Conservation (phyloP, 164 flowering plant genomes). For the Vitis amurensis region DNA sequence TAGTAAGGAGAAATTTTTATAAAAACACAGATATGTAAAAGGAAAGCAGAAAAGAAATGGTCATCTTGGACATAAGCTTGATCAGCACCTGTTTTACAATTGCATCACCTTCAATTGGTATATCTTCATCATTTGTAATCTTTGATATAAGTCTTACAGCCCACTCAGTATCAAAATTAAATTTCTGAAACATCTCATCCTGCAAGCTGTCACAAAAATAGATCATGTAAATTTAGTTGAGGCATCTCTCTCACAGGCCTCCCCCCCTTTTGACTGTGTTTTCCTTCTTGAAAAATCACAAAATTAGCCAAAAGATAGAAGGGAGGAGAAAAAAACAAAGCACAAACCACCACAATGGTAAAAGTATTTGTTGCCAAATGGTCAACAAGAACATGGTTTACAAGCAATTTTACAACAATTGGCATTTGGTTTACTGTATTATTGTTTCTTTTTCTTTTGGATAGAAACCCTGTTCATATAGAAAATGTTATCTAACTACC, state of each 20-base stretch:
- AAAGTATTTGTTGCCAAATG: too few species aligned
- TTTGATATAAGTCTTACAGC: slow-evolving; percentile 83
- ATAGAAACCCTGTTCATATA: too few species aligned
- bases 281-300: too few species aligned
- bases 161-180: slow-evolving; percentile 94
- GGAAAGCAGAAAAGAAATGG: slow-evolving; percentile 3
- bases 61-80: background rate
- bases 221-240: background rate
- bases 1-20: background rate
- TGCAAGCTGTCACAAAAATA: slow-evolving; percentile 64
- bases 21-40: background rate
- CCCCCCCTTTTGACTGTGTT: background rate
- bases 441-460: too few species aligned
- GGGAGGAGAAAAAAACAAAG: background rate
- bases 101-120: slow-evolving; percentile 82
- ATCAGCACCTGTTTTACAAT: slow-evolving; percentile 78
- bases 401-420: too few species aligned
- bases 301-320: too few species aligned
- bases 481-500: too few species aligned
- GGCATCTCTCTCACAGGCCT: background rate
- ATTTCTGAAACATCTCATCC: slow-evolving; percentile 98
- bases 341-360: too few species aligned
- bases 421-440: too few species aligned
- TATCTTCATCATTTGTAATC: slow-evolving; percentile 76
- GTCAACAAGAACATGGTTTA: too few species aligned